phyloP scores from a whole-genome alignment of 164 flowering plant species.

The Aristolochia contorta region DNA sequence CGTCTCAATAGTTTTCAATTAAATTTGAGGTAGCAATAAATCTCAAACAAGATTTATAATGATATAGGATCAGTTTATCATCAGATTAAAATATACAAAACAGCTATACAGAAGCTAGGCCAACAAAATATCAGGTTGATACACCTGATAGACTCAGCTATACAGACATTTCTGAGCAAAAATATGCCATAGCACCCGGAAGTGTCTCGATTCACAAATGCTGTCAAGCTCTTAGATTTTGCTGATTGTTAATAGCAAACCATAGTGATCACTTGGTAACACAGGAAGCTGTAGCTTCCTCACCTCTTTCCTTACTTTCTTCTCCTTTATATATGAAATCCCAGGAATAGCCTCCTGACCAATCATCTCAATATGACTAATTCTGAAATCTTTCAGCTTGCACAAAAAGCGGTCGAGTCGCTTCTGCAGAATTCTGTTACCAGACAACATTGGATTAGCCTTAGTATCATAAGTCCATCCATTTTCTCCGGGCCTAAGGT shows the following conservation, averaged over 20 bases:
- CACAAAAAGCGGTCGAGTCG: constrained; percentile 74
- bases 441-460: constrained; percentile 75
- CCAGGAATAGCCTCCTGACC: constrained; percentile 80
- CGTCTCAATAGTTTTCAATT: no score
- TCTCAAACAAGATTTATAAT: no score
- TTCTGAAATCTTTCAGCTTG: constrained; percentile 47
- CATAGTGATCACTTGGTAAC: constrained; percentile 96
- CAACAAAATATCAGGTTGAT: no score
- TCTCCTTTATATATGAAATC: constrained; percentile 59
- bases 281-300: constrained; percentile 66
- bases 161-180: not conserved
- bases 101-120: no score
- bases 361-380: constrained; percentile 55
- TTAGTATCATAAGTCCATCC: constrained; percentile 96
- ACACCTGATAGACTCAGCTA: not conserved
- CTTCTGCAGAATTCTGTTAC: constrained; percentile 65
- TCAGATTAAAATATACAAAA: no score
- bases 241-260: constrained; percentile 46
- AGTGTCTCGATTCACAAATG: not conserved
- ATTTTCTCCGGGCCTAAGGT: constrained; percentile 54
- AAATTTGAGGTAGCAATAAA: no score
- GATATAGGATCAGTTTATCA: no score
- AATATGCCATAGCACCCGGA: not conserved
- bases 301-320: constrained; percentile 47
- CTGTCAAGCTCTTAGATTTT: no score